Percentiles rank a stretch among this genome's conserved stretches.
Evolutionary conservation across 768 basidiomycete species (phyloP).

Genomic region (Naematelia encephala): DNA sequence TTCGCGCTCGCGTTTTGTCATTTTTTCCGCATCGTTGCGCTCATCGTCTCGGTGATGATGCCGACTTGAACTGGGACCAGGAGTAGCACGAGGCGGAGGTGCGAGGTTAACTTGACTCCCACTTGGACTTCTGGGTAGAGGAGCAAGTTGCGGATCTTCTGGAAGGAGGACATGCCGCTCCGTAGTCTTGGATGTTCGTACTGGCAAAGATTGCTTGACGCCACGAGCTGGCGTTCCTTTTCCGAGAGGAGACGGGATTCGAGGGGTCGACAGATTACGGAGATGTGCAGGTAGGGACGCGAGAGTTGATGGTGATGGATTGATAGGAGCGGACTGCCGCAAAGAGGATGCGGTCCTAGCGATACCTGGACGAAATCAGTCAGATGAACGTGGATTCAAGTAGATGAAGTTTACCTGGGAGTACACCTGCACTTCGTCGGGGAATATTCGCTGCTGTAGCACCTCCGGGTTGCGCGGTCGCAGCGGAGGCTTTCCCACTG

Average conservation of each 20-base stretch:
- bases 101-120: slow-evolving; percentile 29
- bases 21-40: slow-evolving; percentile 80
- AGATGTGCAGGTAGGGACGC: slow-evolving; percentile 47
- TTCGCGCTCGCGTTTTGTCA: slow-evolving; percentile 80
- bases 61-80: slow-evolving; percentile 2
- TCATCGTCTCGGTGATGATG: slow-evolving; percentile 55
- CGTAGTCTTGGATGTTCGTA: slow-evolving; percentile 79
- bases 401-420: slow-evolving; percentile 35
- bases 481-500: slow-evolving; percentile 13
- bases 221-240: slow-evolving; percentile 43
- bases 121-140: slow-evolving; percentile 54
- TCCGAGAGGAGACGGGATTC: slow-evolving; percentile 47
- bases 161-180: slow-evolving; percentile 88
- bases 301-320: slow-evolving; percentile 22
- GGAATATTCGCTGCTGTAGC: slow-evolving; percentile 27
- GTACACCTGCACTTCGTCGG: slow-evolving; percentile 41
- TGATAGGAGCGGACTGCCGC: slow-evolving; percentile 30
- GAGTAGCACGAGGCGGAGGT: slow-evolving; percentile 19
- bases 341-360: slow-evolving; percentile 48
- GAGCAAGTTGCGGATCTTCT: slow-evolving; percentile 81
- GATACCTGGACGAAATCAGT: slow-evolving; percentile 27
- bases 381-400: neutral
- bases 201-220: slow-evolving; percentile 42
- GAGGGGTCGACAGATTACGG: slow-evolving; percentile 39
- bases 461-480: slow-evolving; percentile 18